A percentile compares a stretch with the other conserved stretches of the same genome.
Conservation (phyloP, 1,139 yeast genomes). For the Candida buenavistaensis region DNA sequence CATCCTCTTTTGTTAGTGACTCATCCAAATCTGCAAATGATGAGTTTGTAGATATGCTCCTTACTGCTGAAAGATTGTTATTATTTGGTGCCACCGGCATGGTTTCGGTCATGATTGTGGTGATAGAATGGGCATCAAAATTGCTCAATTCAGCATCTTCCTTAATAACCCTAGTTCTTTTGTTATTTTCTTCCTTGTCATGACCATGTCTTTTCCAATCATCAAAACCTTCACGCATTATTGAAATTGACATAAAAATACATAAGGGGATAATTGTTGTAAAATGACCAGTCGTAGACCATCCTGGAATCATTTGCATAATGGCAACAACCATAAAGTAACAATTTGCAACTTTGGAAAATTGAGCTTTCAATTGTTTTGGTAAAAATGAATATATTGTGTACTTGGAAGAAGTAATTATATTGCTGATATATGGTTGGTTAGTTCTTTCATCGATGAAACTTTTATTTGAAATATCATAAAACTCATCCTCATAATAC, state of each 20-base stretch:
- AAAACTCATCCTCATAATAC: constrained; percentile 28
- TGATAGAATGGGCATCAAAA: constrained; percentile 39
- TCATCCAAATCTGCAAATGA: constrained; percentile 16
- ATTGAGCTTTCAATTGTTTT: constrained; percentile 84
- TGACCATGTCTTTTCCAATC: constrained; percentile 86
- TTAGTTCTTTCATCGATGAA: constrained; percentile 67
- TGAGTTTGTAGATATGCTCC: constrained; percentile 8
- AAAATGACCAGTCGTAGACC: constrained; percentile 97
- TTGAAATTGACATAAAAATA: constrained; percentile 87
- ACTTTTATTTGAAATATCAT: constrained; percentile 23
- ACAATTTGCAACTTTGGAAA: constrained; percentile 87
- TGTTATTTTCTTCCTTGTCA: constrained; percentile 82
- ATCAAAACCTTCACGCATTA: constrained; percentile 90
- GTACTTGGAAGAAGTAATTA: constrained; percentile 85
- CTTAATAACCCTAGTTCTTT: constrained; percentile 45
- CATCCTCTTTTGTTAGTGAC: constrained; percentile 2
- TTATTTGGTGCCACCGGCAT: constrained; percentile 16
- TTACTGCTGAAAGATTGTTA: constrained; percentile 3
- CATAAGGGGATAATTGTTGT: constrained; percentile 89
- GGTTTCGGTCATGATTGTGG: constrained; percentile 41
- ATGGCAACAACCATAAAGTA: constrained; percentile 85
- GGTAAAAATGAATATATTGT: constrained; percentile 81
- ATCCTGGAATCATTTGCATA: constrained; percentile 92
- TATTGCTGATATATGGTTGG: constrained; percentile 64
- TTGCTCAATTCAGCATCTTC: constrained; percentile 28